Percentiles rank a stretch among this genome's conserved stretches.
These are phyloP conservation scores for Linnemannia zychae DNA, from an alignment of 192 early-diverging fungal species.

Conservation along the genomic window DNA sequence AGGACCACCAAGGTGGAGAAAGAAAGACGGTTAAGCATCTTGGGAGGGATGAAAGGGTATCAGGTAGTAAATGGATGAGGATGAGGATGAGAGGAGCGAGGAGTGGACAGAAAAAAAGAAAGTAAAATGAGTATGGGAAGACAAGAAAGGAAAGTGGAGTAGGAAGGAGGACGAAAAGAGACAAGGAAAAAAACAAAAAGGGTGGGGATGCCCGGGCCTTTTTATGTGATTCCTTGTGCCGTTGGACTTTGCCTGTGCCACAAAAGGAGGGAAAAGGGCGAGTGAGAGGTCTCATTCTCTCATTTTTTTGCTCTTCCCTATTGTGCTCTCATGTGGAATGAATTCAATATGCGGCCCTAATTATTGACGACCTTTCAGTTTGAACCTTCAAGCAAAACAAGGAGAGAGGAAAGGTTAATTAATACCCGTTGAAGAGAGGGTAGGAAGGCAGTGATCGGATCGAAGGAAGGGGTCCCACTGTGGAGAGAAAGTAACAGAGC, in stretches of 20 bases:
- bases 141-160: neutral
- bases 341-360: neutral
- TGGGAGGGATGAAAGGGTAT: neutral
- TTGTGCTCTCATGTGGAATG: neutral
- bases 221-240: neutral
- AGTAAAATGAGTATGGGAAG: no score
- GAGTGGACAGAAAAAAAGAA: no score
- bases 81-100: no score
- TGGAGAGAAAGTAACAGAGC: no score
- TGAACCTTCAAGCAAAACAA: neutral
- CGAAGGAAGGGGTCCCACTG: no score
- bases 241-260: neutral
- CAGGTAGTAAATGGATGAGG: neutral
- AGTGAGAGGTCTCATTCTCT: neutral
- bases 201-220: neutral
- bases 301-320: neutral
- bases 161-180: slow-evolving; percentile 13
- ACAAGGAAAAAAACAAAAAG: neutral
- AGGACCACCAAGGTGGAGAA: slow-evolving; percentile 26
- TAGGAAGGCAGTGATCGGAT: no score
- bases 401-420: neutral
- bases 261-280: neutral
- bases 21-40: slow-evolving; percentile 15
- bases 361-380: neutral
- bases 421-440: no score